Conservation (phyloP, 768 basidiomycete genomes). For the Pilatotrama ljubarskyi region DNA sequence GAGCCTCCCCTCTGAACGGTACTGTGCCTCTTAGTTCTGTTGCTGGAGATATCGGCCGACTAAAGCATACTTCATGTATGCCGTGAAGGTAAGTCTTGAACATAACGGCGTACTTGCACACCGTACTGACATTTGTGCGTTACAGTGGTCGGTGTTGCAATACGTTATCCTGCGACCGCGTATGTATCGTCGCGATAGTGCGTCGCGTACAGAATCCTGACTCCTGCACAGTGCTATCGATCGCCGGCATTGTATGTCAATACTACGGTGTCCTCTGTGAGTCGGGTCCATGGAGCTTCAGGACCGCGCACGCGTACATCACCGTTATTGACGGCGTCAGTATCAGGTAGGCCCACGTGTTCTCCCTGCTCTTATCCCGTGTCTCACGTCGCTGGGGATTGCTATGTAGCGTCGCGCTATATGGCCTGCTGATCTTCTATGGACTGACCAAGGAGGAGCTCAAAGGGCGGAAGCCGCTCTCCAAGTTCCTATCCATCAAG, state of each 20-base stretch:
- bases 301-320: constrained; percentile 70
- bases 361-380: background rate
- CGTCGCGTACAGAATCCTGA: background rate
- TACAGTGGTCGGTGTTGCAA: constrained; percentile 85
- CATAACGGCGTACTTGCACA: too few species aligned
- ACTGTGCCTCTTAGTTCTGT: too few species aligned
- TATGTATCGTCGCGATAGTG: constrained; percentile 18
- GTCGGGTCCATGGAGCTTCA: constrained; percentile 54
- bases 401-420: constrained; percentile 67
- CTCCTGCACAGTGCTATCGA: constrained; percentile 49
- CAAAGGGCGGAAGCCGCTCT: constrained; percentile 69
- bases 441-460: constrained; percentile 79
- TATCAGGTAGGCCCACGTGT: constrained; percentile 59
- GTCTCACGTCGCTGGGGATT: background rate
- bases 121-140: background rate
- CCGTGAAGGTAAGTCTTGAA: constrained; percentile 65
- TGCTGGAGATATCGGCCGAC: constrained; percentile 82
- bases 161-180: constrained; percentile 75
- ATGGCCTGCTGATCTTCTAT: constrained; percentile 84
- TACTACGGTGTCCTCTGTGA: constrained; percentile 68
- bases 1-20: too few species aligned
- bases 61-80: constrained; percentile 90
- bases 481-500: constrained; percentile 88
- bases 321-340: constrained; percentile 76
- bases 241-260: constrained; percentile 80